Percentiles rank a stretch among this genome's conserved stretches.
Conservation (phyloP, 192 early-diverging fungal species). For the Dispira simplex region DNA sequence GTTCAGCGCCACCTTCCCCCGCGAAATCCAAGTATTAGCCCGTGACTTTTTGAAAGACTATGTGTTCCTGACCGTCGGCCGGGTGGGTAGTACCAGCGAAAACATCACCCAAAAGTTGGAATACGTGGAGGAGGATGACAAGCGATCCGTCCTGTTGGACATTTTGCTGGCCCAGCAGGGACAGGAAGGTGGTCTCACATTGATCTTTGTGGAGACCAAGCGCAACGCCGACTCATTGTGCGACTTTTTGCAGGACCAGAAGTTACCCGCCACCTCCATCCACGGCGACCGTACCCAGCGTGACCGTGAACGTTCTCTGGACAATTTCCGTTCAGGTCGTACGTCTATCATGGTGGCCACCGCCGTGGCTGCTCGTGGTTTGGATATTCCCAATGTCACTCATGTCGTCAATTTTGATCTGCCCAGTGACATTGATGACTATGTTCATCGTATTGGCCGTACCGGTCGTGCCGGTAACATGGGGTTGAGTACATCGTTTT, state of each 20-base stretch:
- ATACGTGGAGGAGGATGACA: slow-evolving; percentile 90
- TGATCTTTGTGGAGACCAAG: slow-evolving; percentile 98
- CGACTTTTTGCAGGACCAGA: slow-evolving; percentile 55
- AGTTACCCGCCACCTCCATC: slow-evolving; percentile 88
- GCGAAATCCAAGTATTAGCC: slow-evolving; percentile 78
- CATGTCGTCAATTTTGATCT: slow-evolving; percentile 93
- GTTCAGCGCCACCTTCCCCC: slow-evolving; percentile 98
- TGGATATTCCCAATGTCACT: slow-evolving; percentile 72
- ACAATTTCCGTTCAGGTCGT: slow-evolving; percentile 71
- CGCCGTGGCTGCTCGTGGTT: slow-evolving; percentile 90
- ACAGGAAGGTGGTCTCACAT: slow-evolving; percentile 46
- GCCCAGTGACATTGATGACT: slow-evolving; percentile 92
- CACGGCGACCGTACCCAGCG: slow-evolving; percentile 93
- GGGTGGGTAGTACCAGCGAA: slow-evolving; percentile 87
- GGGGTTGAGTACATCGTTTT: slow-evolving; percentile 87
- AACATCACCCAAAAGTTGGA: slow-evolving; percentile 91
- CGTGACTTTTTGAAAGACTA: slow-evolving; percentile 77
- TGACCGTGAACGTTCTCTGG: slow-evolving; percentile 85
- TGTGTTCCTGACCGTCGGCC: slow-evolving; percentile 77
- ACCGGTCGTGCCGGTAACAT: slow-evolving; percentile 94
- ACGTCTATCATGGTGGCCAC: slow-evolving; percentile 88
- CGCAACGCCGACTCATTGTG: slow-evolving; percentile 80
- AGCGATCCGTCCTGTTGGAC: slow-evolving; percentile 76
- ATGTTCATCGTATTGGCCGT: slow-evolving; percentile 98
- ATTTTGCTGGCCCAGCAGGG: slow-evolving; percentile 42